Conservation (phyloP, 2,329 filamentous ascomycete species). For the Xylariaceae sp. region DNA sequence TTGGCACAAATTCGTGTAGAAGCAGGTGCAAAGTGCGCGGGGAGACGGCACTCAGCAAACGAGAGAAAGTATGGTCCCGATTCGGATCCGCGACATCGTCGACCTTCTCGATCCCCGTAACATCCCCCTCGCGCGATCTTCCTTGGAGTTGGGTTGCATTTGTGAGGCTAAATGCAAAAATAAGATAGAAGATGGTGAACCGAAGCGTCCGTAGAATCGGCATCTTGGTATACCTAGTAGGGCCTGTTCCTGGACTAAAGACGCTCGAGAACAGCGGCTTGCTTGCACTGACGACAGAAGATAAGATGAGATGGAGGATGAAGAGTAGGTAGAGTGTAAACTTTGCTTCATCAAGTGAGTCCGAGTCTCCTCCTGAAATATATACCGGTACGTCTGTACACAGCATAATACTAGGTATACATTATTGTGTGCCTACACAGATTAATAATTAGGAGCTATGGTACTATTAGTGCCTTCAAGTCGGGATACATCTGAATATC, state of each 20-base stretch:
- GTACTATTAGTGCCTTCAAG: too few relatives aligned
- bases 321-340: neutral
- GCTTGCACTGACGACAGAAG: neutral
- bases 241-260: neutral
- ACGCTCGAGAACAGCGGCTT: neutral
- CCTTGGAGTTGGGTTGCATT: conserved; percentile 29
- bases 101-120: conserved; percentile 8
- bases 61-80: conserved; percentile 43
- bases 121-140: conserved; percentile 23
- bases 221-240: conserved; percentile 31
- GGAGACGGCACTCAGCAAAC: conserved; percentile 53
- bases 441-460: too few relatives aligned
- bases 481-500: too few relatives aligned
- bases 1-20: conserved; percentile 58
- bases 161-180: conserved; percentile 35
- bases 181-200: conserved; percentile 31
- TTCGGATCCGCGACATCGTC: conserved; percentile 20
- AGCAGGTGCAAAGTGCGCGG: conserved; percentile 61
- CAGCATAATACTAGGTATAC: too few relatives aligned
- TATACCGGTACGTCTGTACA: neutral
- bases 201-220: conserved; percentile 37
- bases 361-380: neutral
- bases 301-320: neutral
- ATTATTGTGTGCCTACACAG: too few relatives aligned
- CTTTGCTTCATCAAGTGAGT: too few relatives aligned